Percentiles rank a stretch among this genome's conserved stretches.
phyloP scores from a whole-genome alignment of 2,329 filamentous ascomycete species.

The Fonsecaea monophora region DNA sequence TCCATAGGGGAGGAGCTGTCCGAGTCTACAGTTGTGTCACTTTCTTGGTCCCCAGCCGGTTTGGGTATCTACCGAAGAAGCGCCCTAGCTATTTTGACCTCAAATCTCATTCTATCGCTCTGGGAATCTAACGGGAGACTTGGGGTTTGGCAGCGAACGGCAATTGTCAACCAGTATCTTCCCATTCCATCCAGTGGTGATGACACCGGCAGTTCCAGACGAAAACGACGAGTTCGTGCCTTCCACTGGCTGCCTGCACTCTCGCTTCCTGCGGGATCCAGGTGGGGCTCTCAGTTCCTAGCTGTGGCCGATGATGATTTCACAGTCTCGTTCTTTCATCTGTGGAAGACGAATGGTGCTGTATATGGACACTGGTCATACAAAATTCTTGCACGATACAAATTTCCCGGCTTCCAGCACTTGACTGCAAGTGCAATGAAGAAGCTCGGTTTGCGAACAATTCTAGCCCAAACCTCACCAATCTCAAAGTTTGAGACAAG shows the following conservation, averaged over 20 bases:
- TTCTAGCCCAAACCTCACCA: conserved; percentile 26
- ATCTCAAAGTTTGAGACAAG: conserved; percentile 24
- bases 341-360: conserved; percentile 30
- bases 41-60: conserved; percentile 65
- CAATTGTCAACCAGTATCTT: conserved; percentile 59
- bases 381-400: conserved; percentile 19
- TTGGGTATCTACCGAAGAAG: conserved; percentile 61
- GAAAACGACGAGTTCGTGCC: conserved; percentile 48
- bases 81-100: conserved; percentile 62
- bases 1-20: conserved; percentile 68
- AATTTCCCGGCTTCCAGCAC: neutral
- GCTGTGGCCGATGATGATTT: conserved; percentile 48
- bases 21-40: conserved; percentile 54
- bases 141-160: conserved; percentile 59
- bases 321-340: conserved; percentile 25
- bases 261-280: conserved; percentile 22
- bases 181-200: conserved; percentile 42
- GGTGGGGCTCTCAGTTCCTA: conserved; percentile 48
- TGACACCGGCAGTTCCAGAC: conserved; percentile 39
- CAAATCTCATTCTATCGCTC: conserved; percentile 63
- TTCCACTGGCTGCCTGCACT: conserved; percentile 50
- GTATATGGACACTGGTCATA: conserved; percentile 32
- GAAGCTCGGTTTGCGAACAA: conserved; percentile 15
- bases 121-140: conserved; percentile 59
- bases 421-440: neutral